Evolutionary conservation across 1,284 basidiomycete genomes (phyloP).

Genomic region (Taiwanofungus camphoratus): DNA sequence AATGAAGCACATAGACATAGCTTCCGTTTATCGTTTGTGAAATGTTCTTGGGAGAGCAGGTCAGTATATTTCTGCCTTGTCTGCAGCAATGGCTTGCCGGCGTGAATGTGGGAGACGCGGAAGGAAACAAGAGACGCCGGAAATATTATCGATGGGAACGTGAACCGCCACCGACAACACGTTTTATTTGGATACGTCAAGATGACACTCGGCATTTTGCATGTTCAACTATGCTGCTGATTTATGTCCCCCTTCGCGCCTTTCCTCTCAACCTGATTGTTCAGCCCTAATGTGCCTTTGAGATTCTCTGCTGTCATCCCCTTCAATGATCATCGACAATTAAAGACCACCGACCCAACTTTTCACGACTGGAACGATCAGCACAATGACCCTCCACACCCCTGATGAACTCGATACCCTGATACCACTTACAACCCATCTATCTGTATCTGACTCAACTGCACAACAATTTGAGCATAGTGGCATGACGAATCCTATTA

Average conservation of each 20-base stretch:
- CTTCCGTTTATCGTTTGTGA: too few relatives aligned
- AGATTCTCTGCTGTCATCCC: neutral
- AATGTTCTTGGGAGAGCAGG: too few relatives aligned
- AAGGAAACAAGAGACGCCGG: neutral
- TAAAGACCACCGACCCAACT: neutral
- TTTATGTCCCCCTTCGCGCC: slow-evolving; percentile 1
- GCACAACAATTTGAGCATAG: neutral
- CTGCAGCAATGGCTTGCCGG: neutral
- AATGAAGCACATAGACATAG: too few relatives aligned
- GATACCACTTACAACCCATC: neutral
- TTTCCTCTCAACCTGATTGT: neutral
- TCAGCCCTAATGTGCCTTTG: neutral
- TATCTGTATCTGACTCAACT: neutral
- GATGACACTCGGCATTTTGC: slow-evolving; percentile 6
- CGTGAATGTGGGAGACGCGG: neutral
- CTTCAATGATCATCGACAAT: neutral
- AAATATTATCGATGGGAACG: slow-evolving; percentile 9
- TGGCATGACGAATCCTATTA: slow-evolving; percentile 1
- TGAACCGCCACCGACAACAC: slow-evolving; percentile 8
- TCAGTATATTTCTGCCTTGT: too few relatives aligned
- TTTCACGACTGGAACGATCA: slow-evolving; percentile 6
- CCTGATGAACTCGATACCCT: neutral
- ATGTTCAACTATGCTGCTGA: slow-evolving; percentile 3
- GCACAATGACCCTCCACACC: slow-evolving; percentile 3
- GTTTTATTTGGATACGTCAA: slow-evolving; percentile 10